phyloP scores from a whole-genome alignment of 2,329 filamentous ascomycete genomes.

The Fusarium nanum region DNA sequence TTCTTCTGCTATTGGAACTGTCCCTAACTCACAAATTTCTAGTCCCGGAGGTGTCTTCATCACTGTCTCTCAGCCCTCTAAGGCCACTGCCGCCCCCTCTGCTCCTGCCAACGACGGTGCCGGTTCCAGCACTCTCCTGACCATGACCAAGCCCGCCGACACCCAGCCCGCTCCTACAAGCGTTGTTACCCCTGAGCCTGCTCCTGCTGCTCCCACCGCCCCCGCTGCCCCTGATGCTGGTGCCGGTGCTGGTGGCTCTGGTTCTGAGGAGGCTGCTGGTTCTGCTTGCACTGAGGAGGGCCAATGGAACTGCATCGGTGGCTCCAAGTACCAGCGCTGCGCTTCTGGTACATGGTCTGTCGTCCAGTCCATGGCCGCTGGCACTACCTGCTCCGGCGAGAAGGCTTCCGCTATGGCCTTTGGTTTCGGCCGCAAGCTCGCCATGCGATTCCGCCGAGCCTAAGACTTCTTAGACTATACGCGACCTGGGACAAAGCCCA shows the following conservation, averaged over 20 bases:
- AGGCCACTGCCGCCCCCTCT: conserved; percentile 38
- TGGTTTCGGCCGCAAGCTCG: conserved; percentile 36
- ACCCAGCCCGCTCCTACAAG: conserved; percentile 25
- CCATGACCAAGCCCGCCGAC: conserved; percentile 40
- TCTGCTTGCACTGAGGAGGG: conserved; percentile 65
- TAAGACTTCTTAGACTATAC: conserved; percentile 19
- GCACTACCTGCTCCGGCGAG: conserved; percentile 61
- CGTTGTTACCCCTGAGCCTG: conserved; percentile 25
- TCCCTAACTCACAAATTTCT: conserved; percentile 36
- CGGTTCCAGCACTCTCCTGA: conserved; percentile 39
- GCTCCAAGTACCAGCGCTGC: conserved; percentile 70
- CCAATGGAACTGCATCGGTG: conserved; percentile 68
- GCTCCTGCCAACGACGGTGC: conserved; percentile 25
- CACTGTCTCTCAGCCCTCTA: conserved; percentile 48
- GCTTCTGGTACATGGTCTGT: conserved; percentile 68
- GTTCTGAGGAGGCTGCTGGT: conserved; percentile 51
- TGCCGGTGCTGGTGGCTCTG: conserved; percentile 36
- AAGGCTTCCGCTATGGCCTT: conserved; percentile 42
- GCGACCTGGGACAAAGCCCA: neutral
- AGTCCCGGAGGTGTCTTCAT: conserved; percentile 59
- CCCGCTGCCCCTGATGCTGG: conserved; percentile 29
- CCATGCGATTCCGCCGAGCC: conserved; percentile 24
- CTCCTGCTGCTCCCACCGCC: conserved; percentile 26
- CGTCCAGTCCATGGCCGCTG: conserved; percentile 61
- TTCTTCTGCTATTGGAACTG: conserved; percentile 10